Conservation (phyloP, 2,329 filamentous ascomycete species). For the Colletotrichum gloeosporioides region DNA sequence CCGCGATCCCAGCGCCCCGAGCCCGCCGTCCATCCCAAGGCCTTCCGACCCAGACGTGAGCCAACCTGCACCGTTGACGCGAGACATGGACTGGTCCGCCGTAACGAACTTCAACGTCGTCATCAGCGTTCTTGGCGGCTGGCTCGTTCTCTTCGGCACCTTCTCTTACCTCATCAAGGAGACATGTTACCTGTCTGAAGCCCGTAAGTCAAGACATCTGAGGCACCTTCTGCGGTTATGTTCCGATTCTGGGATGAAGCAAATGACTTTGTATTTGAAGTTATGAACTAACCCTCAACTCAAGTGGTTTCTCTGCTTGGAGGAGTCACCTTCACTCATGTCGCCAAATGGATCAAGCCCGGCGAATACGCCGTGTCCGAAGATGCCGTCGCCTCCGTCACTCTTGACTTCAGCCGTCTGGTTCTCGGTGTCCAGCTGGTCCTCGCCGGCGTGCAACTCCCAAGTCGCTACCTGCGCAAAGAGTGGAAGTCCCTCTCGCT, state of each 20-base stretch:
- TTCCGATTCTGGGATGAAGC: neutral
- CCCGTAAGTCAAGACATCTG: constrained; percentile 62
- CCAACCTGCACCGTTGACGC: neutral
- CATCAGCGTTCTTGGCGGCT: constrained; percentile 81
- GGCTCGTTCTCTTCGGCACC: constrained; percentile 85
- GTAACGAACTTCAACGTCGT: constrained; percentile 75
- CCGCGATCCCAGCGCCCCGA: neutral
- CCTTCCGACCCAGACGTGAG: neutral
- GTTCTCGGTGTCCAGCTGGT: constrained; percentile 92
- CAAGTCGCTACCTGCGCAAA: constrained; percentile 77
- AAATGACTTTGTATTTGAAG: no score
- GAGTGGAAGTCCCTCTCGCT: constrained; percentile 80
- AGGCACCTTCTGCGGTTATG: neutral
- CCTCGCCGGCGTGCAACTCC: constrained; percentile 85
- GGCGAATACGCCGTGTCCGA: constrained; percentile 71
- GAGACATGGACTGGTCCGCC: constrained; percentile 17
- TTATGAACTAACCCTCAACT: neutral
- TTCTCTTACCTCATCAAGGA: constrained; percentile 94
- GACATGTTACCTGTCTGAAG: constrained; percentile 89
- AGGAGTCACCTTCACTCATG: constrained; percentile 79
- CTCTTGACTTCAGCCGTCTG: constrained; percentile 83
- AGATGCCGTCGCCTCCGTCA: constrained; percentile 70
- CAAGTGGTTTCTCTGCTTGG: constrained; percentile 83
- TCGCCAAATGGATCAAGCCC: constrained; percentile 76
- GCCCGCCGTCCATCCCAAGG: neutral